Evolutionary conservation across 2,329 filamentous ascomycete genomes (phyloP), one percentile per base, ranked within the genome.

Genomic region (Monosporascus sp.): DNA sequence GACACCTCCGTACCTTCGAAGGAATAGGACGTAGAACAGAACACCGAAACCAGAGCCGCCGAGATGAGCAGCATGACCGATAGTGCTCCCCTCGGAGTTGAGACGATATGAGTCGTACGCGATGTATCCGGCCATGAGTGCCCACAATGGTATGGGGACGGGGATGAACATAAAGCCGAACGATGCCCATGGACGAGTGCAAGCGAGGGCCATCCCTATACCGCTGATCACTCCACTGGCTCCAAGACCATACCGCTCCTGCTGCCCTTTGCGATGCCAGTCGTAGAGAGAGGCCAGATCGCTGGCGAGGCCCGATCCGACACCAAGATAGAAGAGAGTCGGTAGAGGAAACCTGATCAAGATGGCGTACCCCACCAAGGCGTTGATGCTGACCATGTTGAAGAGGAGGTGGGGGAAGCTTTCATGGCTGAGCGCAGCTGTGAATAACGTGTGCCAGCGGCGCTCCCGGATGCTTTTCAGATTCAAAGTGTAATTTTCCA

Each of bases 11-110:
- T 24, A n/a, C 41, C 16, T 51, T 24, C 52, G 49, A 17, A 48
- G 3, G 37, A 46, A 19, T 35, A 63, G 16, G 37, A 57, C 8
- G 41, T 60, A 62, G 37, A 59, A 64, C 1, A 53, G 40, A 16
- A 54, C 54, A 3, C 63, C 63, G 24, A 60, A 63, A 2, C 55
- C 58, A 1, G 57, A 57, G 9, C 63, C 63, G 3, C 63, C 63
- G 2, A 65, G 52, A 37, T 65, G 63, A 14, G 60, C 63, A 8
- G 63, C 60, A 44, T 65, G 61, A 6, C 60, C 63, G 20, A 63
- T 53, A 3, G 53, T 54, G 17, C 48, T 52, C 7, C 55, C 52
- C 49, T 45, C 49, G 49, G 52, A 57, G 48, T 48, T 52, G 37
- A 52, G 37, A n/a, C 40, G 35, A 31, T 61, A 61, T 48, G 54